These are phyloP conservation scores for Aphanomyces astaci DNA, from an alignment of 352 stramenopile species.

Conservation along the genomic window DNA sequence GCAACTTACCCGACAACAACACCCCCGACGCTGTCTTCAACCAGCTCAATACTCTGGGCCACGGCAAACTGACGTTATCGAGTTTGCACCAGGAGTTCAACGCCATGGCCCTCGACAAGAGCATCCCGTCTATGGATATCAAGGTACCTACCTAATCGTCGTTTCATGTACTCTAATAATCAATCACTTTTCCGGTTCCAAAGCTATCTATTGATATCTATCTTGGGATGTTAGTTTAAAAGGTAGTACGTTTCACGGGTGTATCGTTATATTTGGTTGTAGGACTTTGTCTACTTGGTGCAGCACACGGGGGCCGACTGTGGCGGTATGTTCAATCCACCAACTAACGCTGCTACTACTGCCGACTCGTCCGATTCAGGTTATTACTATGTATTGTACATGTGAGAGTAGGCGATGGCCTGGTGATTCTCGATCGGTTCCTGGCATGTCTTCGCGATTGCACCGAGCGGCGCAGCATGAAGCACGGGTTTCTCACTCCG, in stretches of 20 bases:
- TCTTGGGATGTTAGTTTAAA: too few relatives aligned
- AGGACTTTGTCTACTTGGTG: constrained; percentile 61
- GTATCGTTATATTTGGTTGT: neutral
- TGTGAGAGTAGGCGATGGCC: constrained; percentile 28
- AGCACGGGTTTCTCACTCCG: constrained; percentile 72
- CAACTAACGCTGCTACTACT: too few relatives aligned
- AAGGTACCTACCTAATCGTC: too few relatives aligned
- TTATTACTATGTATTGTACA: neutral
- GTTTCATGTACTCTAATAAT: too few relatives aligned
- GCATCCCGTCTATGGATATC: constrained; percentile 22
- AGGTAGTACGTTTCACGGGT: too few relatives aligned
- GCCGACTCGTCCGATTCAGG: too few relatives aligned
- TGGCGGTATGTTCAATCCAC: constrained; percentile 34
- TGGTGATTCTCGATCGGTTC: constrained; percentile 68
- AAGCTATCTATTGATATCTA: too few relatives aligned
- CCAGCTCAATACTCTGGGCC: constrained; percentile 59
- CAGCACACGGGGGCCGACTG: constrained; percentile 70
- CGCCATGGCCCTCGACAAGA: constrained; percentile 44
- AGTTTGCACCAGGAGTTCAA: constrained; percentile 55
- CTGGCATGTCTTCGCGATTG: constrained; percentile 56
- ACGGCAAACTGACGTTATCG: constrained; percentile 55
- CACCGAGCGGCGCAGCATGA: constrained; percentile 70
- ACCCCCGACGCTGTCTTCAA: constrained; percentile 54
- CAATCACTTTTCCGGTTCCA: too few relatives aligned
- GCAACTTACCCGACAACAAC: constrained; percentile 25